Evolutionary conservation across 345 rosid genomes (phyloP), one percentile per base, ranked within the genome.

Genomic region (Gossypioides kirkii): DNA sequence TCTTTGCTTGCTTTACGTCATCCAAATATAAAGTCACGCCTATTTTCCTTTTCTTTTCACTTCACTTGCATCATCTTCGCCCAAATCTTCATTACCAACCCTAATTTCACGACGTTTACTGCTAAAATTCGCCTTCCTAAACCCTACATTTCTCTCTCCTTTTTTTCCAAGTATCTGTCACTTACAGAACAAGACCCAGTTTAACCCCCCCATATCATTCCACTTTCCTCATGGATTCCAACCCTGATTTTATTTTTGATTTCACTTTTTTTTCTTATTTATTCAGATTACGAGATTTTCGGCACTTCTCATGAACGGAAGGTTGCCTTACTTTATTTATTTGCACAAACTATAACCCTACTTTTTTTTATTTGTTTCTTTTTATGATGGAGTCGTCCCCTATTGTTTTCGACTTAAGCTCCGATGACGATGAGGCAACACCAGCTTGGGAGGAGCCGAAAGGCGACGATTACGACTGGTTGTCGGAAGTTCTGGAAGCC

Each of bases 331-430:
- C 61, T 10, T 76, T 23, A 3, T 60, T 38, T 53, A 4, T 47
- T n/a, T 41, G 4, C 0, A 13, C 18, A 54, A 54, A 54, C 18
- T 8, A 54, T 55, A 55, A 43, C 12, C 45, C 46, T 25, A 42
- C 26, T 43, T 32, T 32, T 32, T 6, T 32, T 12, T 43, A 1
- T 61, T 3, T 14, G 3, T 28, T 11, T 42, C 16, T 59, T 63
- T 67, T 45, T 17, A 22, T 13, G 17, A 80, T 77, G 83, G 84
- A 42, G 16, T 47, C 76, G 54, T 65, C 41, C 41, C 71, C 80
- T 0, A 69, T 69, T 32, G 68, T 86, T 14, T 81, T 86, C 58
- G 87, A 87, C 36, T 76, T 87, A 72, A 87, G 91, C 76, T 89
- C 94, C 59, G 91, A 86, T 52, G 91, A 89, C 20, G 94, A 87